A percentile compares a stretch with the other conserved stretches of the same genome.
These are phyloP conservation scores for Mayamaea pseudoterrestris DNA, from an alignment of 108 stramenopile genomes.

Conservation along the genomic window DNA sequence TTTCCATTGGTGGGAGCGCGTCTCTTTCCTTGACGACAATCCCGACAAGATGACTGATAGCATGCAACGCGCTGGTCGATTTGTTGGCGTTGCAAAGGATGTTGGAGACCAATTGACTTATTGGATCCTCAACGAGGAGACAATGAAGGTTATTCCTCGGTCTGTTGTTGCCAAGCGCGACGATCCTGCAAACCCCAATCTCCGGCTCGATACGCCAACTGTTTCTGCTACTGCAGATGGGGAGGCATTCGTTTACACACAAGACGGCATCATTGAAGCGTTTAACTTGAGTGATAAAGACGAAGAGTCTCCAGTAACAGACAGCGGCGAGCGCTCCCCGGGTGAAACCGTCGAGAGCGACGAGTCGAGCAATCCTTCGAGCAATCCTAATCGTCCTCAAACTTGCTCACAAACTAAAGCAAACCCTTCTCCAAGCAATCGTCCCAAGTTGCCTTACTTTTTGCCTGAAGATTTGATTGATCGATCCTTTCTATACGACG, in stretches of 20 bases:
- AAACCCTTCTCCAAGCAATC: too few relatives aligned
- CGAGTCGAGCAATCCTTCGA: too few relatives aligned
- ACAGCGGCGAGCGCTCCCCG: too few relatives aligned
- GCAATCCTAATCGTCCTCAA: too few relatives aligned
- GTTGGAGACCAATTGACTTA: slow-evolving; percentile 23
- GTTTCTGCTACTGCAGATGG: background rate
- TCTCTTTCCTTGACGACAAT: slow-evolving; percentile 6
- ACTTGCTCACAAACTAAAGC: too few relatives aligned
- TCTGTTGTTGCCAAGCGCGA: too few relatives aligned
- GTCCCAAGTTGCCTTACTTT: background rate
- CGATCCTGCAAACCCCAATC: background rate
- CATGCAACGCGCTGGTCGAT: slow-evolving; percentile 3
- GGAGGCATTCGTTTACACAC: background rate
- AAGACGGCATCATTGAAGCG: background rate
- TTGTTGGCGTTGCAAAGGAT: slow-evolving; percentile 19
- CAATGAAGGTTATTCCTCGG: slow-evolving; percentile 8
- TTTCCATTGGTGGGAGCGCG: slow-evolving; percentile 1
- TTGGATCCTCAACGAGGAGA: slow-evolving; percentile 7
- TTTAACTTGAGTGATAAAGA: background rate
- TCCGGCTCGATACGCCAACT: too few relatives aligned
- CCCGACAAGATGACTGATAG: too few relatives aligned
- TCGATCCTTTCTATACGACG: background rate
- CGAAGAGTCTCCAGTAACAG: slow-evolving; percentile 1
- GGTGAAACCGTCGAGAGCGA: too few relatives aligned
- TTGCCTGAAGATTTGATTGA: background rate